Percentiles rank a stretch among this genome's conserved stretches.
Conservation (phyloP, 495 filamentous ascomycete species). For the Staphylotrichum longicolle region DNA sequence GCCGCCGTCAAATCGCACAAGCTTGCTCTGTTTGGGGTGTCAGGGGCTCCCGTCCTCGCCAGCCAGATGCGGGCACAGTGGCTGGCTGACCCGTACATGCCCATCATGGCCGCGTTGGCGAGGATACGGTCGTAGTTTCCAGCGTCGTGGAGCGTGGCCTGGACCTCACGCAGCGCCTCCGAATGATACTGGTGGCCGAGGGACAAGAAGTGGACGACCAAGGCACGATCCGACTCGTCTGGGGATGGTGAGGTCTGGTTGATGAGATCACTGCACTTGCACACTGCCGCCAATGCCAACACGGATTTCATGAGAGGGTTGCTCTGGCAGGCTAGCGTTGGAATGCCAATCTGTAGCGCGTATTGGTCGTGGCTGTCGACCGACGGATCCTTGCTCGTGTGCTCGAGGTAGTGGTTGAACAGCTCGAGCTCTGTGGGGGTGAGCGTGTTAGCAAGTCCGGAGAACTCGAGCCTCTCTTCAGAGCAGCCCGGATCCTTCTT, state of each 20-base stretch:
- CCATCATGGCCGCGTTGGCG: conserved; percentile 48
- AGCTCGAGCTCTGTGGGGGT: conserved; percentile 38
- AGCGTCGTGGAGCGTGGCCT: conserved; percentile 28
- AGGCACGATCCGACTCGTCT: conserved; percentile 17
- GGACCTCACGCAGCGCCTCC: conserved; percentile 36
- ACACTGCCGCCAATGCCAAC: conserved; percentile 42
- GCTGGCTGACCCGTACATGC: conserved; percentile 44
- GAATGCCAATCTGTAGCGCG: conserved; percentile 43
- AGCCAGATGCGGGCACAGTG: conserved; percentile 41
- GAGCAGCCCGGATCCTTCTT: neutral
- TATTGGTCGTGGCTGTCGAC: conserved; percentile 40
- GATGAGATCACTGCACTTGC: conserved; percentile 42
- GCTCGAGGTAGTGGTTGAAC: conserved; percentile 42
- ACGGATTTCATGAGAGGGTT: conserved; percentile 44
- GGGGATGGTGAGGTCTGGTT: conserved; percentile 21
- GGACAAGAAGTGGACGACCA: conserved; percentile 34
- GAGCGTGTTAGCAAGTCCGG: conserved; percentile 23
- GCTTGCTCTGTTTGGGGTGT: neutral
- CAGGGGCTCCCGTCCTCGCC: conserved; percentile 31
- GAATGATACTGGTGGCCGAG: conserved; percentile 38
- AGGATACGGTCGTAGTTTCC: conserved; percentile 39
- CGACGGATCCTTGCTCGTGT: conserved; percentile 41
- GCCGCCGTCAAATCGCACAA: conserved; percentile 19
- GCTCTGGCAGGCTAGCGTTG: conserved; percentile 43
- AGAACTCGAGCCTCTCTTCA: neutral